Base-by-base conservation (phyloP, 345 rosid species). In the Camelina laxa region DNA sequence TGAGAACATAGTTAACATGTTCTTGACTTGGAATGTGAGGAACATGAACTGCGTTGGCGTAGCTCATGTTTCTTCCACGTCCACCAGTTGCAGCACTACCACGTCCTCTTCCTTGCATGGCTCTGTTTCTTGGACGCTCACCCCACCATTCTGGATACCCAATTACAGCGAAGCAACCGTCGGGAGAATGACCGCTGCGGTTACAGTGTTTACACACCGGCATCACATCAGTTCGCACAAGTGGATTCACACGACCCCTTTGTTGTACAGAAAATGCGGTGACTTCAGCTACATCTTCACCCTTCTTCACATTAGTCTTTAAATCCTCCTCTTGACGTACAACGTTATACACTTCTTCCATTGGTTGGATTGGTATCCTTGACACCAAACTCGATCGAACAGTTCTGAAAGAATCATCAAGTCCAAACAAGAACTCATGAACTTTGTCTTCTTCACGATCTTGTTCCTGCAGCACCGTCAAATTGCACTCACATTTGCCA, bases 301-400 rank as follows among this genome's bases (percentile, higher is more conserved):
- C 0, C 0, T 14, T 13, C 0, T 1, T 13, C 2, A 9, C 41
- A 2, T 2, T 36, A 9, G 2, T 36, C 0, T 5, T 14, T 1
- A 14, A 1, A 4, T 42, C 16, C 16, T 47, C 51, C 1, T 47
- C 51, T 16, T 47, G 51, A 0, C 51, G 51, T 0, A 47, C 9
- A 0, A 47, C 4, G 4, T 16, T 16, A 2, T 47, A 47, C 1
- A 47, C 21, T 7, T 47, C 51, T 11, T 47, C 51, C 9, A 47
- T 0, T 0, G 51, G 1, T 7, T 47, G 21, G 16, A 47, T 16
- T 2, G 51, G 51, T 2, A 16, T 8, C 0, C 21, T 20, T 0
- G 51, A 16, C 4, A 47, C 21, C 20, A 47, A 7, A 2, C 4
- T 47, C 0, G 21, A 47, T 0, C 1, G 7, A 20, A 47, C 51